Conservation (phyloP, 1,139 yeast genomes). For the Meyerozyma carpophila region DNA sequence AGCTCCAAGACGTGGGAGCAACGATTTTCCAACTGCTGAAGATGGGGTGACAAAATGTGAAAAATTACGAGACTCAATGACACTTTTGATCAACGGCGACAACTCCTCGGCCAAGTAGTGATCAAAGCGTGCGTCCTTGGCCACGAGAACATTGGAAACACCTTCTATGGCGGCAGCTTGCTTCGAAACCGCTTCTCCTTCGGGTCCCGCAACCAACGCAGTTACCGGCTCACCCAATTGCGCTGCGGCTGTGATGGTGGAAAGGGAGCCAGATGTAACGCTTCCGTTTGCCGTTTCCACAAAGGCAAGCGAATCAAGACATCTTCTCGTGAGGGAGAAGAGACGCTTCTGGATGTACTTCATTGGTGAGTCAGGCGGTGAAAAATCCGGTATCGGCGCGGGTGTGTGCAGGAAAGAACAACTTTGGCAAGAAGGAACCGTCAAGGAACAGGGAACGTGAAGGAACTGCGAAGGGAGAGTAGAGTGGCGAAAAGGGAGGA, state of each 20-base stretch:
- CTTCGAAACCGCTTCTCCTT: constrained; percentile 34
- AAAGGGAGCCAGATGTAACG: constrained; percentile 63
- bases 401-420: background rate
- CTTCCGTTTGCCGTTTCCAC: constrained; percentile 55
- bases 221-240: constrained; percentile 60
- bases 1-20: constrained; percentile 86
- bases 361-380: constrained; percentile 1
- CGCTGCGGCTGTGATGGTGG: constrained; percentile 61
- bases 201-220: constrained; percentile 56
- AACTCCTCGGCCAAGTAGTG: constrained; percentile 63
- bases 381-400: constrained; percentile 1
- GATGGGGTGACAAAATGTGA: constrained; percentile 80
- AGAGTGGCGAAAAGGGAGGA: background rate
- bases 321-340: constrained; percentile 21
- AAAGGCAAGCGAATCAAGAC: constrained; percentile 59
- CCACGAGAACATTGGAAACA: constrained; percentile 44
- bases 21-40: constrained; percentile 80
- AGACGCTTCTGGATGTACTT: constrained; percentile 17
- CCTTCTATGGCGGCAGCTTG: constrained; percentile 35
- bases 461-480: too few relatives aligned
- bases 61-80: constrained; percentile 40
- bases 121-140: constrained; percentile 44
- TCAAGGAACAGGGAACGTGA: too few relatives aligned
- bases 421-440: too few relatives aligned
- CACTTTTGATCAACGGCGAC: constrained; percentile 50